These are phyloP conservation scores for Phlebopus sp. DNA, from an alignment of 1,284 basidiomycete genomes.

Conservation along the genomic window DNA sequence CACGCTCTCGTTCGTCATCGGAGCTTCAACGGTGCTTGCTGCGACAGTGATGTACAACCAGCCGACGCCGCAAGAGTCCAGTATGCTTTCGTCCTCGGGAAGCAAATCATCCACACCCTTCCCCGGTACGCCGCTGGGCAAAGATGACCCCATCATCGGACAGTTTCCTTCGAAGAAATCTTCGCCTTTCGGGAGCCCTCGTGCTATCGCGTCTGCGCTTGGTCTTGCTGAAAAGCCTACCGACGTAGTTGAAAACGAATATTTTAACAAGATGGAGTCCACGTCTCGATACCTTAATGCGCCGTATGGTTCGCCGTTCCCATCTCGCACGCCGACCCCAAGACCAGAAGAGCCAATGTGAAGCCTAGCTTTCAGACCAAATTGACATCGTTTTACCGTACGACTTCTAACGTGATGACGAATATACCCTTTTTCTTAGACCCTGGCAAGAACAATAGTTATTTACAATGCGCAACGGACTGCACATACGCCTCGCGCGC, in stretches of 20 bases:
- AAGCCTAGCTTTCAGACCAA: conserved; percentile 14
- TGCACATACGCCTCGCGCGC: conserved; percentile 17
- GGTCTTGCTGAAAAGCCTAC: conserved; percentile 38
- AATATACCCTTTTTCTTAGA: conserved; percentile 36
- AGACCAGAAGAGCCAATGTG: conserved; percentile 32
- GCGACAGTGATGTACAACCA: conserved; percentile 90
- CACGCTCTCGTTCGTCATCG: conserved; percentile 83
- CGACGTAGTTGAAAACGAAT: conserved; percentile 30
- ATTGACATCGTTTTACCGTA: conserved; percentile 27
- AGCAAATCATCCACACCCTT: conserved; percentile 36
- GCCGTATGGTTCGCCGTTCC: conserved; percentile 65
- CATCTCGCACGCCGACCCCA: conserved; percentile 58
- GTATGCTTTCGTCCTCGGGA: conserved; percentile 36
- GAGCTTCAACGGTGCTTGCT: conserved; percentile 79
- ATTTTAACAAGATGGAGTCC: conserved; percentile 49
- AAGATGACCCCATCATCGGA: conserved; percentile 56
- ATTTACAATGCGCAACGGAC: conserved; percentile 34
- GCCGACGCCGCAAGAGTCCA: conserved; percentile 49
- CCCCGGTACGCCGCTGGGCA: conserved; percentile 49
- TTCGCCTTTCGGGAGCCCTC: conserved; percentile 51
- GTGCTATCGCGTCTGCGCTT: conserved; percentile 45
- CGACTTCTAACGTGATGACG: conserved; percentile 34
- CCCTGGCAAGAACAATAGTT: conserved; percentile 22
- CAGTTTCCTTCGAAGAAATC: conserved; percentile 48
- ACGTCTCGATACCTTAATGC: conserved; percentile 57